Evolutionary conservation across 2,329 filamentous ascomycete genomes (phyloP), one percentile per base, ranked within the genome.

Genomic region (Gremmenia infestans): DNA sequence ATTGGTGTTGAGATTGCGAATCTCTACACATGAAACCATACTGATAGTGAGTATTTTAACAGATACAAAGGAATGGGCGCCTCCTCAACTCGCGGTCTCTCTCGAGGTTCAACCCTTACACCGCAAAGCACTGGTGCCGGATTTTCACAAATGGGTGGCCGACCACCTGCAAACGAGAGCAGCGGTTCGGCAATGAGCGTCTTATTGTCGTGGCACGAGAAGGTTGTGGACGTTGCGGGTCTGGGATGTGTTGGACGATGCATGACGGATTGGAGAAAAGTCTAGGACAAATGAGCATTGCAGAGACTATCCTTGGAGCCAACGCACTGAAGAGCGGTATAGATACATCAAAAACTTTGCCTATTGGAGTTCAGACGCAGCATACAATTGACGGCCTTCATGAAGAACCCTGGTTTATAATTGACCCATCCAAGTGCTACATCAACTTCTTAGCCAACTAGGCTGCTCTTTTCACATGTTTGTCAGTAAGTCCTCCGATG

Each of bases 181-280:
- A 86, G 90, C 60, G 89, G 90, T 37, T 87, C 91, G 55, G 88
- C 87, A 53, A 97, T 97, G 94, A 97, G 94, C 70, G 94, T 99
- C 51, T 73, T 99, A 70, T 78, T 99, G 64, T 97, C 91, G 74
- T 99, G 94, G 94, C 94, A 99, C 71, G 94, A 99, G 79, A 99
- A 97, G 81, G 82, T 97, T 60, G 91, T 97, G 4, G 94, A 99
- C 68, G 86, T 97, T 68, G 90, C 91, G 39, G 94, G 94, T 23
- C 79, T 91, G 64, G 94, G 94, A 46, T 91, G 89, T 72, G 94
- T 99, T 74, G 89, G 91, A 60, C 84, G 94, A 67, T 91, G 91
- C 63, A 97, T 99, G 92, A 94, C 91, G 43, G 94, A 99, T 78
- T 89, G 93, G 77, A 86, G 94, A 69, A 94, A 88, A 67, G 93